Evolutionary conservation across 164 flowering plant species (phyloP), one percentile per base, ranked within the genome.

Genomic region (Piper longum): DNA sequence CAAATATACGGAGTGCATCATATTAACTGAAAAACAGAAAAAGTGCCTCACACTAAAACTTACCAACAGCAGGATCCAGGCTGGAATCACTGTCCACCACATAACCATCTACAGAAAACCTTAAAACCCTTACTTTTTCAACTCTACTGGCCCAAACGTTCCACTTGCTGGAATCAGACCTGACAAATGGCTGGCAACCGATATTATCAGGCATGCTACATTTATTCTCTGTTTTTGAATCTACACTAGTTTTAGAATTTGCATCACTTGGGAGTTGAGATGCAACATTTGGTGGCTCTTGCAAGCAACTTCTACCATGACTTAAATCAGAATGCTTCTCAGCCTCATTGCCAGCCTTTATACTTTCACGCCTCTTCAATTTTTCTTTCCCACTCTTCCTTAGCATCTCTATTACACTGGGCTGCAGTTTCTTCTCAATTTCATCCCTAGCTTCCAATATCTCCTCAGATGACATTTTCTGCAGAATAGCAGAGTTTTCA

Each of bases 371-470:
- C 76, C 80, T 80, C 74, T 74, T 82, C 73, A 75, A 55, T 70
- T 87, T 93, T 7, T 77, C 69, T 44, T 62, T 73, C 57, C 86
- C 89, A 62, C 92, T 74, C 61, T 68, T 84, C 75, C 72, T 83
- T 16, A 95, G 72, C 42, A 74, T 69, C 62, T 81, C 71, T 16
- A 87, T 17, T 62, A 87, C 63, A 48, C 75, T 69, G 60, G 99
- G 91, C 52, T 75, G 69, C 74, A 95, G 68, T 83, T 77, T 88
- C 61, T 77, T 80, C 86, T 77, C 78, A 74, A 95, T 77, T 77
- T 88, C 97, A 68, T 82, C 77, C 67, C 76, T 90, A 43, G 91
- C 95, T 78, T 87, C 82, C 39, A 83, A 84, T 69, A 95, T 87
- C 74, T 91, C 95, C 40, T 79, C 84, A 19, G 76, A 62, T 43